Conservation (phyloP, 208 protist species). For the Wallacemonas sp. region DNA sequence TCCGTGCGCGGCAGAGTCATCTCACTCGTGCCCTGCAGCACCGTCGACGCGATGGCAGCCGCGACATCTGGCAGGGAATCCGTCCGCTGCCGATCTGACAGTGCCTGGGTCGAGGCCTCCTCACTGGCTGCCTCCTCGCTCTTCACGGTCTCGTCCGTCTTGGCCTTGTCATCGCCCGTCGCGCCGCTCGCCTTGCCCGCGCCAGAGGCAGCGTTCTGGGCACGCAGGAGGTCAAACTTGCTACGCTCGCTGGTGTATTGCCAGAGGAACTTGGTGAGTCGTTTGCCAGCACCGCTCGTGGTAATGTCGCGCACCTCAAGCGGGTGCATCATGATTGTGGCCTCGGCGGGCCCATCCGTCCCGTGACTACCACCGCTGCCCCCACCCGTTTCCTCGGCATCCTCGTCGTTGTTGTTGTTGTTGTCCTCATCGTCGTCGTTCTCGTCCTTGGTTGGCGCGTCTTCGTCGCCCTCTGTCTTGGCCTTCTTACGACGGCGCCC, state of each 20-base stretch:
- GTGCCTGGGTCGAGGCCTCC: neutral
- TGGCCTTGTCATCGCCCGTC: neutral
- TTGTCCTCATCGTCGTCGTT: neutral
- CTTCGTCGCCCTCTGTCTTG: neutral
- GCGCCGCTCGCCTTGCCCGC: slow-evolving; percentile 7
- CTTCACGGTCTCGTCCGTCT: neutral
- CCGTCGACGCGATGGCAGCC: neutral
- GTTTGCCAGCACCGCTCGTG: slow-evolving; percentile 53
- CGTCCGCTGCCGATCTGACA: slow-evolving; percentile 5
- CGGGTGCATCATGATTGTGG: slow-evolving; percentile 41
- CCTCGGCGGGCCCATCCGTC: neutral
- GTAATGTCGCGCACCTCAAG: slow-evolving; percentile 54
- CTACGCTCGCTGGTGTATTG: slow-evolving; percentile 81
- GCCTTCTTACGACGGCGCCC: slow-evolving; percentile 1
- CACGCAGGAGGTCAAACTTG: slow-evolving; percentile 58
- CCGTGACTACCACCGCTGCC: neutral
- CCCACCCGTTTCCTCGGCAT: neutral
- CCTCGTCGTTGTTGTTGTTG: slow-evolving; percentile 11
- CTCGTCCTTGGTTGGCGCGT: slow-evolving; percentile 21
- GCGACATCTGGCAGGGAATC: neutral
- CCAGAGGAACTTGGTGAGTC: slow-evolving; percentile 62
- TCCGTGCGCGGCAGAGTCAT: slow-evolving; percentile 5
- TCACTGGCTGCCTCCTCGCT: neutral
- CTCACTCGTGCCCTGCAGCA: slow-evolving; percentile 12
- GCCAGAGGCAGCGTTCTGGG: neutral